Evolutionary conservation across 1,284 basidiomycete genomes (phyloP).

Genomic region (Kalmanozyma brasiliensis): DNA sequence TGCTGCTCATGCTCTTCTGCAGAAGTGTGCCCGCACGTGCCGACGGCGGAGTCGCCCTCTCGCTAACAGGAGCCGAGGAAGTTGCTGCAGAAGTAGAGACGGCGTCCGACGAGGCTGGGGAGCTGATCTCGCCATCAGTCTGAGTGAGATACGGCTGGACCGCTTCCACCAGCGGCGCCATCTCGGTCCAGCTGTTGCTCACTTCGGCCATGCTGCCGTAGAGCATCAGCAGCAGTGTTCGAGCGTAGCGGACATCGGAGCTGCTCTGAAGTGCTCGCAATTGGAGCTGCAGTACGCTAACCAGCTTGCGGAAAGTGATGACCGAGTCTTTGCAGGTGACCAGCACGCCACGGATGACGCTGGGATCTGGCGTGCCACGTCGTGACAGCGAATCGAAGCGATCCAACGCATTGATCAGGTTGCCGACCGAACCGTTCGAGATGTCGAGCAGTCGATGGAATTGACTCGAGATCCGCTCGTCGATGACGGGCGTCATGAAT

Average conservation of each 20-base stretch:
- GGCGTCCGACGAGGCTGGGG: constrained; percentile 14
- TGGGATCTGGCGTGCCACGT: constrained; percentile 76
- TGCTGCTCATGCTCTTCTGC: constrained; percentile 31
- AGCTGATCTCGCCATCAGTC: constrained; percentile 13
- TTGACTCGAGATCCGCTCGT: constrained; percentile 76
- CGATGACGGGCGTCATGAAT: constrained; percentile 84
- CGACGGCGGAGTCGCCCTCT: constrained; percentile 26
- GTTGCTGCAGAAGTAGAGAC: not conserved
- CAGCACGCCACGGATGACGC: constrained; percentile 80
- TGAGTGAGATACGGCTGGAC: constrained; percentile 69
- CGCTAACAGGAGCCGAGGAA: not conserved
- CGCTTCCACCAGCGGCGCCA: constrained; percentile 79
- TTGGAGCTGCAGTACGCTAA: constrained; percentile 83
- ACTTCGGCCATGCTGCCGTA: constrained; percentile 92
- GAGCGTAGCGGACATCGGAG: constrained; percentile 86
- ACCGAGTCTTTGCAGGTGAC: constrained; percentile 87
- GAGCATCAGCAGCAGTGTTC: constrained; percentile 86
- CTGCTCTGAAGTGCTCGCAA: constrained; percentile 76
- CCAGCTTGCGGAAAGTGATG: constrained; percentile 84
- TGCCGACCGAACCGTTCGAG: constrained; percentile 82
- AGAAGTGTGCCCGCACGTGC: constrained; percentile 22
- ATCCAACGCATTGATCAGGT: constrained; percentile 88
- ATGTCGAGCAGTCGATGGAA: constrained; percentile 68
- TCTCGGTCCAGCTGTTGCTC: constrained; percentile 82
- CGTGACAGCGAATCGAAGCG: constrained; percentile 87